These are phyloP conservation scores for Primulina huaijiensis DNA, from an alignment of 257 asterid genomes.

Conservation along the genomic window DNA sequence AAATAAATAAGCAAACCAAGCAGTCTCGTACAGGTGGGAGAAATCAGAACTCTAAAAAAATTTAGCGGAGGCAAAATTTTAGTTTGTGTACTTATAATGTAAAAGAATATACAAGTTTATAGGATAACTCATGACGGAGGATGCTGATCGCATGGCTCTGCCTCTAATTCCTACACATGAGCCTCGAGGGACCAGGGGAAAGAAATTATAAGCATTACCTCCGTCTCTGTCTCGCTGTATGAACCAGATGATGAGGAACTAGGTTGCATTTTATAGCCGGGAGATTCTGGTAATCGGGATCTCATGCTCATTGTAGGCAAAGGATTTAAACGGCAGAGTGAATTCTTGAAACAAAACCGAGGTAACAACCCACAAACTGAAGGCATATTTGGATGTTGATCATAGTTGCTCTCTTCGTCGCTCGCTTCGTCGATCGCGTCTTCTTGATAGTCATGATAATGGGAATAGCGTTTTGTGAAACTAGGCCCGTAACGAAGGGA, in stretches of 20 bases:
- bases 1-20: slow-evolving; percentile 1
- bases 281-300: slow-evolving; percentile 48
- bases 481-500: slow-evolving; percentile 46
- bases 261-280: slow-evolving; percentile 41
- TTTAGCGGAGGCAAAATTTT: too few relatives aligned
- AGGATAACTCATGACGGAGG: too few relatives aligned
- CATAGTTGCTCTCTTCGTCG: slow-evolving; percentile 42
- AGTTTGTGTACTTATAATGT: too few relatives aligned
- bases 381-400: slow-evolving; percentile 33
- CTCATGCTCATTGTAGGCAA: slow-evolving; percentile 62
- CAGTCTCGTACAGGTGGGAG: too few relatives aligned
- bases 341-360: slow-evolving; percentile 65
- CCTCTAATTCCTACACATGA: neutral
- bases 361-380: slow-evolving; percentile 73
- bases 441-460: slow-evolving; percentile 27
- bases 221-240: slow-evolving; percentile 46
- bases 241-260: slow-evolving; percentile 47
- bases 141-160: neutral
- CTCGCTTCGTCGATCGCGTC: too few relatives aligned
- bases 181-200: neutral
- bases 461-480: slow-evolving; percentile 32
- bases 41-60: too few relatives aligned
- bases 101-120: too few relatives aligned
- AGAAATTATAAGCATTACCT: slow-evolving; percentile 38
- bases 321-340: slow-evolving; percentile 52